Conservation (phyloP, 2,329 filamentous ascomycete species). For the Fusarium dlaminii region DNA sequence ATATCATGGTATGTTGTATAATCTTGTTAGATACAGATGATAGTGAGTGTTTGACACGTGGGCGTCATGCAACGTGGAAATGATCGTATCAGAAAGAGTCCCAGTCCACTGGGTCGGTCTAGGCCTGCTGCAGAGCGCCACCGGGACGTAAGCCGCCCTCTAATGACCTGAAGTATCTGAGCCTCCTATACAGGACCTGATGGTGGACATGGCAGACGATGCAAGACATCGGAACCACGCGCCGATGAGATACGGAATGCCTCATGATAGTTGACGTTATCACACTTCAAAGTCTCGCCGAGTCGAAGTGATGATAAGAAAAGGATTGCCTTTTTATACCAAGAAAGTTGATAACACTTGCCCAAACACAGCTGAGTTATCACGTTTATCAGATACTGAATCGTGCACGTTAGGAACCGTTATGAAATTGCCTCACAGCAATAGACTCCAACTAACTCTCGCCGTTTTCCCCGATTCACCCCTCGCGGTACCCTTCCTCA, state of each 20-base stretch:
- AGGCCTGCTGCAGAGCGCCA: background rate
- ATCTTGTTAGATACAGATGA: accelerated
- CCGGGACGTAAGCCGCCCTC: background rate
- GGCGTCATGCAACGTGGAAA: background rate
- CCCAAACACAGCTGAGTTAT: background rate
- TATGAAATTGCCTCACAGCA: background rate
- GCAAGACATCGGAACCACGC: background rate
- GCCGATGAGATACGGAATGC: background rate
- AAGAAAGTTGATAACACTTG: background rate
- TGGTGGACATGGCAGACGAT: background rate
- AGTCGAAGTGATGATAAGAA: background rate
- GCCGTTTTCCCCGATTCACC: background rate
- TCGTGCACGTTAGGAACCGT: no score
- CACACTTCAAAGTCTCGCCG: background rate
- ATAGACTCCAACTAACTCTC: background rate
- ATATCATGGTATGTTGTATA: no score
- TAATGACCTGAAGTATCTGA: background rate
- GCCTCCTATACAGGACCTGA: background rate
- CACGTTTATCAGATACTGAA: background rate
- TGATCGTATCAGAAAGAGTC: background rate
- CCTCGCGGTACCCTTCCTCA: conserved; percentile 11
- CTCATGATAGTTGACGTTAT: background rate
- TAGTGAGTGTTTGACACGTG: background rate
- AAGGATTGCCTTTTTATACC: background rate
- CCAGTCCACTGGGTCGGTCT: background rate